Evolutionary conservation across 129 eudicot species (phyloP), one percentile per base, ranked within the genome.

Genomic region (Flaveria brownii): DNA sequence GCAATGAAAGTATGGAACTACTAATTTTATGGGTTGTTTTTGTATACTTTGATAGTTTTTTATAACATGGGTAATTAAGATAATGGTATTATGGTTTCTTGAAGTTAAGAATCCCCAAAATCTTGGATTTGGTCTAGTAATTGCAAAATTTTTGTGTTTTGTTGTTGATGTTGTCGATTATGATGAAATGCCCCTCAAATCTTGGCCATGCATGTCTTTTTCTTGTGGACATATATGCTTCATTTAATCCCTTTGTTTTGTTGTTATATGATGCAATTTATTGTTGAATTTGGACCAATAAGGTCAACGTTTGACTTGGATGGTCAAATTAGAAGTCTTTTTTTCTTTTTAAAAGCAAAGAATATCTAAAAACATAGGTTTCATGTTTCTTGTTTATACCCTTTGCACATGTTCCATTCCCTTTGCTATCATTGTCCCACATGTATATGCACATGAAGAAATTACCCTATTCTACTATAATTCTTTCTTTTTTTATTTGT

Each of bases 171-270:
- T 78, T 57, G 33, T 77, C 74, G 55, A 77, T 70, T 69, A 56
- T 20, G 73, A 50, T 25, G 74, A 73, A 79, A 15, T 61, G 57
- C 16, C 62, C 83, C 83, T 64, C 36, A 57, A 80, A 66, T 46
- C 75, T 43, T 80, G 84, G 80, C 75, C 83, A 80, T 80, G 80
- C 84, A 80, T 66, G 84, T 28, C 79, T 8, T 54, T 68, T 73
- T 66, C 83, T 73, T 68, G 33, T 80, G 79, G 79, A 73, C 50
- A 45, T 33, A 36, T 45, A 54, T 65, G 79, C 50, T 65, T 80
- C 83, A 80, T 74, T 80, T 80, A 73, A 52, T 73, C 54, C 62
- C 39, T 52, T 42, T 2, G 41, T 57, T 73, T 73, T 80, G 79
- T 73, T 80, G 68, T 54, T 28, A 54, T 18, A 65, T 79, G 72